A percentile compares a stretch with the other conserved stretches of the same genome.
Evolutionary conservation across 257 asterid species (phyloP).

Genomic region (Solanum rostratum): DNA sequence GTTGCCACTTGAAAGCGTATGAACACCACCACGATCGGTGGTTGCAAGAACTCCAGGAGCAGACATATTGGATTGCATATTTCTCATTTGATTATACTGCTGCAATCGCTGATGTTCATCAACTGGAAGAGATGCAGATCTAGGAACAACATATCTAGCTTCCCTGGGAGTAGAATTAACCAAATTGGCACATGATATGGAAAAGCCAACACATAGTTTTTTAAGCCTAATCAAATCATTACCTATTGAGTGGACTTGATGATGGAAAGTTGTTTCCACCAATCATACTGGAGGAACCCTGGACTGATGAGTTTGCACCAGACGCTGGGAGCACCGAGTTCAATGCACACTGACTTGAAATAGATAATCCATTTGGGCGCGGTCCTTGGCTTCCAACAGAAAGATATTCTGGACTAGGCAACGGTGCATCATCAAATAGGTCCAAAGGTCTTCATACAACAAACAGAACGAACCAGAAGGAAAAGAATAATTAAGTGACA

Average conservation of each 20-base stretch:
- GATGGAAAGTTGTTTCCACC: slow-evolving; percentile 49
- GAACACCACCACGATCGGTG: slow-evolving; percentile 65
- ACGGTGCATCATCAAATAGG: slow-evolving; percentile 57
- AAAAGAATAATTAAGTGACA: not conserved
- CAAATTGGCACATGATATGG: not conserved
- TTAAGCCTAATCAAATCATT: slow-evolving; percentile 12
- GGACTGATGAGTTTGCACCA: slow-evolving; percentile 43
- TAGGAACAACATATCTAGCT: slow-evolving; percentile 53
- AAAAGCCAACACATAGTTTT: not conserved
- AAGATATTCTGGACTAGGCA: slow-evolving; percentile 45
- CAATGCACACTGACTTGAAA: slow-evolving; percentile 40
- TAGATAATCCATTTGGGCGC: slow-evolving; percentile 40
- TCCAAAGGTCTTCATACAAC: slow-evolving; percentile 69
- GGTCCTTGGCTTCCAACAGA: slow-evolving; percentile 70
- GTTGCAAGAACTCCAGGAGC: slow-evolving; percentile 60
- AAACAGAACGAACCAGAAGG: not conserved
- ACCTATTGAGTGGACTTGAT: slow-evolving; percentile 67
- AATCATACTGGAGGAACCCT: slow-evolving; percentile 56
- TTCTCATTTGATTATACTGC: slow-evolving; percentile 61
- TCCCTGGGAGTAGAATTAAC: slow-evolving; percentile 31
- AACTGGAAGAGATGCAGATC: slow-evolving; percentile 48
- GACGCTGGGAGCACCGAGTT: slow-evolving; percentile 38
- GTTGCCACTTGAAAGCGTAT: slow-evolving; percentile 51
- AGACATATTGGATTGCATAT: slow-evolving; percentile 43
- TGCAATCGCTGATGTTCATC: slow-evolving; percentile 90